Conservation (phyloP, 139 green algal genomes). For the Gonium pectorale region DNA sequence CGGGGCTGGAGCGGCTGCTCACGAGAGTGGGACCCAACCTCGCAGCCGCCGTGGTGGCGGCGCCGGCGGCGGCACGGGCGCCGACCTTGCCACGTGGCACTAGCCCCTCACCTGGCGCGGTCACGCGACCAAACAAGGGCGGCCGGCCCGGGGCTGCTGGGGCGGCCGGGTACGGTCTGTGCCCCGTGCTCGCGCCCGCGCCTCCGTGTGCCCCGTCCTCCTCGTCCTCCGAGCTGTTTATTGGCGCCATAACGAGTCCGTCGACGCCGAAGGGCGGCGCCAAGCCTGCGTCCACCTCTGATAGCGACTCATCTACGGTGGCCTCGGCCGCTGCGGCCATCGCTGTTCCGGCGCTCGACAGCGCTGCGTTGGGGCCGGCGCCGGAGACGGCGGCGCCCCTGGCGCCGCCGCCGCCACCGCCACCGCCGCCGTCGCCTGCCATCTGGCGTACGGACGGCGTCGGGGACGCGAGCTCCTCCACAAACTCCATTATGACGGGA, state of each 20-base stretch:
- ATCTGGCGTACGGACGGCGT: not conserved
- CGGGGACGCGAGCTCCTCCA: slow-evolving; percentile 24
- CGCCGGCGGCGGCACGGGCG: no score
- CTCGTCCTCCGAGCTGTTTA: slow-evolving; percentile 22
- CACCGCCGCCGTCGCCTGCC: not conserved
- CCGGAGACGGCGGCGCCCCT: not conserved
- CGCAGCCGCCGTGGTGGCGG: no score
- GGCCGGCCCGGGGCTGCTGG: no score
- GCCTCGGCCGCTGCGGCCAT: not conserved
- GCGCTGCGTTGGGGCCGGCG: not conserved
- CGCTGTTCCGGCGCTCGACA: not conserved
- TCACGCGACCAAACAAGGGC: no score
- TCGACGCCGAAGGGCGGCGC: slow-evolving; percentile 18
- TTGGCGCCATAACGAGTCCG: not conserved
- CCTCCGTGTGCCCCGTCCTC: not conserved
- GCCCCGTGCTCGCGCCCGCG: no score
- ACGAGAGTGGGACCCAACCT: no score
- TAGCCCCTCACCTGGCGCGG: no score
- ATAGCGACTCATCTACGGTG: slow-evolving; percentile 2
- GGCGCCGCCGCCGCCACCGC: not conserved
- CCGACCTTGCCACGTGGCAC: no score
- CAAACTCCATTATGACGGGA: slow-evolving; percentile 39
- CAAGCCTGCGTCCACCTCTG: no score
- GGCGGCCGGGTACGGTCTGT: no score
- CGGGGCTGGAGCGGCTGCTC: not conserved